A percentile compares a stretch with the other conserved stretches of the same genome.
These are phyloP conservation scores for Metarhizium album DNA, from an alignment of 2,329 filamentous ascomycete genomes.

Conservation along the genomic window DNA sequence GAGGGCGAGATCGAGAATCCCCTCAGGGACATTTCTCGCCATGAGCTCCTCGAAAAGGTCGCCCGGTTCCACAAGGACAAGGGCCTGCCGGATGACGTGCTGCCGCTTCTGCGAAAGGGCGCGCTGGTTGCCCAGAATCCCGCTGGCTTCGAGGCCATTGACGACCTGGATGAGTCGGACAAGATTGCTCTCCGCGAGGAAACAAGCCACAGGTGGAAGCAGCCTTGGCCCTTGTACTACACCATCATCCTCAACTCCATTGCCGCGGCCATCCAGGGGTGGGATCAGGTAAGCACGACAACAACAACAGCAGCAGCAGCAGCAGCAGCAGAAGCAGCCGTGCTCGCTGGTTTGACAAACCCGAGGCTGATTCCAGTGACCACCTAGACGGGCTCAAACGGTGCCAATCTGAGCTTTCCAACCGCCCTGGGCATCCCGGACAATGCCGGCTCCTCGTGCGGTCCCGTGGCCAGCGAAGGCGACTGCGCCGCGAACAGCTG, in stretches of 20 bases:
- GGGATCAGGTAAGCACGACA: constrained; percentile 25
- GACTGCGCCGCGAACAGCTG: constrained; percentile 38
- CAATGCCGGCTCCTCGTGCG: constrained; percentile 17
- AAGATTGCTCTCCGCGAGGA: constrained; percentile 31
- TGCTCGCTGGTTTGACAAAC: no score
- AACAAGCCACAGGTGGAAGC: constrained; percentile 49
- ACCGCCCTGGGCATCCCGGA: constrained; percentile 31
- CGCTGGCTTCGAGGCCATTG: constrained; percentile 21
- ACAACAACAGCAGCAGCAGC: no score
- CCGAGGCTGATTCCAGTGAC: not conserved
- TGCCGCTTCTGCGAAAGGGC: constrained; percentile 29
- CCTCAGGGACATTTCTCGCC: constrained; percentile 38
- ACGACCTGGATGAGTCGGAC: constrained; percentile 20
- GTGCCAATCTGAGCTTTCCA: constrained; percentile 37
- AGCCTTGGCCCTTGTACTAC: constrained; percentile 38
- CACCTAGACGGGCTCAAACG: constrained; percentile 32
- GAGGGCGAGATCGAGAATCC: constrained; percentile 31
- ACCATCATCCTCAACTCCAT: constrained; percentile 40
- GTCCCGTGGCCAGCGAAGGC: constrained; percentile 23
- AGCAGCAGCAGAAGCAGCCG: no score
- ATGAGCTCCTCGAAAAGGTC: constrained; percentile 42
- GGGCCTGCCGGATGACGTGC: constrained; percentile 32
- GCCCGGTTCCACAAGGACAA: constrained; percentile 40
- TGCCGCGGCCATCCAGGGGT: constrained; percentile 41
- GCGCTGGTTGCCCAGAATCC: constrained; percentile 25